phyloP scores from a whole-genome alignment of 2,329 filamentous ascomycete genomes.

The Botrytis porri region DNA sequence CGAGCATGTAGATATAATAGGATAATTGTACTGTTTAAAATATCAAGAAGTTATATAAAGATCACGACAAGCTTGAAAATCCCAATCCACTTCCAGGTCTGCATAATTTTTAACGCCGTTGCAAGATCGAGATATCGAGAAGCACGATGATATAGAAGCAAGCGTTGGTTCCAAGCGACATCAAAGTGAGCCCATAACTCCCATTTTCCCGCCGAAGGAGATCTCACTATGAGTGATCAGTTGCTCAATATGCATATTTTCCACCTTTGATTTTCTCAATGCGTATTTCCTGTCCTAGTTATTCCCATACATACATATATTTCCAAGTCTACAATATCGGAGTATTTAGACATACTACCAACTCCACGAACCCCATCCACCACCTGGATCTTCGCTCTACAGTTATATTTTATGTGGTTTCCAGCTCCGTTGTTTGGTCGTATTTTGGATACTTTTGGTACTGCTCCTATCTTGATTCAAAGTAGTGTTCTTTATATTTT shows the following conservation, averaged over 20 bases:
- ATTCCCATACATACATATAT: background rate
- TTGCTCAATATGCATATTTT: background rate
- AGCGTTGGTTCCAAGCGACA: background rate
- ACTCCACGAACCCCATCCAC: background rate
- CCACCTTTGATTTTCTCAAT: conserved; percentile 13
- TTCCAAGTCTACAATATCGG: conserved; percentile 5
- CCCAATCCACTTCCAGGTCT: background rate
- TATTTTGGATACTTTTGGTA: conserved; percentile 60
- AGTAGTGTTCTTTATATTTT: conserved; percentile 57
- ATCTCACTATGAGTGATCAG: background rate
- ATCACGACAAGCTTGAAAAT: background rate
- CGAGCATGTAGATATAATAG: background rate
- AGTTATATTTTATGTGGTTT: conserved; percentile 22
- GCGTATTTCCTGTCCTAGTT: conserved; percentile 6
- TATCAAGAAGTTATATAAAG: background rate
- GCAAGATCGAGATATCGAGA: background rate
- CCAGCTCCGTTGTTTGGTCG: conserved; percentile 59
- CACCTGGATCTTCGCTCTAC: conserved; percentile 18
- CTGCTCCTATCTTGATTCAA: conserved; percentile 50
- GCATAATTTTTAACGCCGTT: background rate
- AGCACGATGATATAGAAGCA: background rate
- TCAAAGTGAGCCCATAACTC: background rate
- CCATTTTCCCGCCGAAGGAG: background rate
- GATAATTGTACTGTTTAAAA: background rate
- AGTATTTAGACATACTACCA: conserved; percentile 21